Evolutionary conservation across 2,329 filamentous ascomycete genomes (phyloP).

Genomic region (Ophioceras dolichostomum): DNA sequence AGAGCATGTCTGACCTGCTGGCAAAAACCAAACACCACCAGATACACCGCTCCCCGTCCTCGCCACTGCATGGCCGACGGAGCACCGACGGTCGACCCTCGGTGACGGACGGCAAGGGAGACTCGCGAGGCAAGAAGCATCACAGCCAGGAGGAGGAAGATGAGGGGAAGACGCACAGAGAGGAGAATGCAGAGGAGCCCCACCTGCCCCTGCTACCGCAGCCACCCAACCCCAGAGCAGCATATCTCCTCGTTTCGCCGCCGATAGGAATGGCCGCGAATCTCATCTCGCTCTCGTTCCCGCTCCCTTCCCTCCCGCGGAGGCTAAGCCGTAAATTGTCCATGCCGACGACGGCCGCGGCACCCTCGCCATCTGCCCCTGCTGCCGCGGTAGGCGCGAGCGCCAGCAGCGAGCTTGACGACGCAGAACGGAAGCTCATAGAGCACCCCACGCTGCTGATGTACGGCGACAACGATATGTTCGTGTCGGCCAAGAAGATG

Average conservation of each 20-base stretch:
- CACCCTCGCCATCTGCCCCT: constrained; percentile 1
- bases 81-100: no score
- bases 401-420: background rate
- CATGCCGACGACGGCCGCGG: constrained; percentile 3
- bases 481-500: constrained; percentile 55
- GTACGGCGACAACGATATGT: constrained; percentile 64
- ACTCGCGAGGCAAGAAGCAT: constrained; percentile 12
- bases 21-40: constrained; percentile 16
- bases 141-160: constrained; percentile 1
- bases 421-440: constrained; percentile 42
- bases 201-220: constrained; percentile 17
- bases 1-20: constrained; percentile 34
- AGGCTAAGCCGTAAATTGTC: constrained; percentile 8
- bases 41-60: no score
- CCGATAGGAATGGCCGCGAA: constrained; percentile 46
- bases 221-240: constrained; percentile 25
- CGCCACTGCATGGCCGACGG: no score
- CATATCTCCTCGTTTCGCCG: constrained; percentile 58
- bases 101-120: constrained; percentile 6
- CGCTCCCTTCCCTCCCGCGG: constrained; percentile 11
- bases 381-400: background rate
- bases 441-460: constrained; percentile 52
- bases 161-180: constrained; percentile 2
- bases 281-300: constrained; percentile 49
- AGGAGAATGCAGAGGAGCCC: no score